Base-by-base conservation (phyloP, 2,329 filamentous ascomycete genomes). In the Aspergillus calidoustus region DNA sequence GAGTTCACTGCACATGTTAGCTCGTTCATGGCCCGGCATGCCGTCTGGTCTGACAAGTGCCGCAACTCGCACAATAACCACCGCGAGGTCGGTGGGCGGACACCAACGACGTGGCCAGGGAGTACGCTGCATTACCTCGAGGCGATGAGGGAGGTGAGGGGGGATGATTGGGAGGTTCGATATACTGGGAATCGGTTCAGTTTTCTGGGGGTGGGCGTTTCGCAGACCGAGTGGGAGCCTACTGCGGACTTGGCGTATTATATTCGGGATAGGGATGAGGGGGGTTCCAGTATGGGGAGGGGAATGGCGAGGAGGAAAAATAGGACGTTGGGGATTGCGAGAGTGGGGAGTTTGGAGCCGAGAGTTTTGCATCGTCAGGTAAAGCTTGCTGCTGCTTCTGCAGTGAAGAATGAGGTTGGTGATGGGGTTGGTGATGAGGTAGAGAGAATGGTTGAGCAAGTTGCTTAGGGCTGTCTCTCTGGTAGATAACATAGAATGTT, bases 51-150 rank as follows among this genome's bases (percentile, higher is more conserved):
- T 8, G 69, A 71, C 22, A 65, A 66, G 28, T 78, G 76, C 54
- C 68, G 68, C 7, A 71, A 68, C 34, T 78, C 75, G 76, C 78
- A 74, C 63, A 77, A 77, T 62, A 69, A 72, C 54, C 71, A 71
- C 57, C 73, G 71, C 8, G 48, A 38, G 7, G 25, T 28, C 25
- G 34, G 34, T 15, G 59, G 60, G n/a, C 60, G 60, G 15, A 56
- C 70, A 9, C 64, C 62, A 0, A 66, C 63, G 11, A 41, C 69
- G 44, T 72, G 64, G 60, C 64, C 70, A 0, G 71, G 71, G 1
- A 68, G 64, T 41, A 63, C 61, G 4, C n/a, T 71, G 5, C 67
- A 70, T 44, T 72, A 66, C 50, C 53, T 63, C 8, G 66, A 70
- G 50, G 49, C 64, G 8, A 46, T 71, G 49, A 31, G 59, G 8